Percentiles rank a stretch among this genome's conserved stretches.
Evolutionary conservation across 176 grass and related monocot species (phyloP).

Genomic region (Rhipidocladum racemiflorum): DNA sequence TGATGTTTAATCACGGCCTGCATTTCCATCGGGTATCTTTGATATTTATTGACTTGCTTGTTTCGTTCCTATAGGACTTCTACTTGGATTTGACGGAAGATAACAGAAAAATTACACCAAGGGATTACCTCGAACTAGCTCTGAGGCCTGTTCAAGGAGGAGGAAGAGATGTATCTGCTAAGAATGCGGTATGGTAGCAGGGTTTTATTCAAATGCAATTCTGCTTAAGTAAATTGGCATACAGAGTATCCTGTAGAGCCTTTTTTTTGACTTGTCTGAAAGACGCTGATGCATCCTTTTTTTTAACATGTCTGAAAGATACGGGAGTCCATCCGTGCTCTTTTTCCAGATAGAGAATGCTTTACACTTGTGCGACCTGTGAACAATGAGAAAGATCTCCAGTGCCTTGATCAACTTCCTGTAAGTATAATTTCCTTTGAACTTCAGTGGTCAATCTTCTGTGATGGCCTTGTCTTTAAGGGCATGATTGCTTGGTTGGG

Average conservation of each 20-base stretch:
- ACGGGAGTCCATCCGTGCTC: constrained; percentile 86
- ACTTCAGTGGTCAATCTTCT: neutral
- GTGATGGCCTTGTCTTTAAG: neutral
- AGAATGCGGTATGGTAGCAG: constrained; percentile 55
- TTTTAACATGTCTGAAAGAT: constrained; percentile 53
- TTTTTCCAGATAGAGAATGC: constrained; percentile 97
- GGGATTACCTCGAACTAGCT: constrained; percentile 87
- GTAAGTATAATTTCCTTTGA: constrained; percentile 50
- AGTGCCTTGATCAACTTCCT: constrained; percentile 82
- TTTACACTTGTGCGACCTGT: constrained; percentile 88
- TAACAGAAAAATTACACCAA: constrained; percentile 87
- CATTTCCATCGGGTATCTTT: constrained; percentile 14
- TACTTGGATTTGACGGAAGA: constrained; percentile 94
- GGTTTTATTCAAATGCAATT: constrained; percentile 7
- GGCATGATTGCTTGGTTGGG: too few relatives aligned
- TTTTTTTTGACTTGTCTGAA: constrained; percentile 12
- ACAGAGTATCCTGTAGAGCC: neutral
- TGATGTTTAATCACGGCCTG: neutral
- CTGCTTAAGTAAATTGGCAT: constrained; percentile 15
- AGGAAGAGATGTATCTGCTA: constrained; percentile 64
- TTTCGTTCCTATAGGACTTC: constrained; percentile 64
- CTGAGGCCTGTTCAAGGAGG: constrained; percentile 83
- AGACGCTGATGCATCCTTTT: constrained; percentile 18
- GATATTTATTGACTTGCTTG: neutral
- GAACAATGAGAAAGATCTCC: constrained; percentile 93